Evolutionary conservation across 345 rosid species (phyloP).

Genomic region (Durio zibethinus): DNA sequence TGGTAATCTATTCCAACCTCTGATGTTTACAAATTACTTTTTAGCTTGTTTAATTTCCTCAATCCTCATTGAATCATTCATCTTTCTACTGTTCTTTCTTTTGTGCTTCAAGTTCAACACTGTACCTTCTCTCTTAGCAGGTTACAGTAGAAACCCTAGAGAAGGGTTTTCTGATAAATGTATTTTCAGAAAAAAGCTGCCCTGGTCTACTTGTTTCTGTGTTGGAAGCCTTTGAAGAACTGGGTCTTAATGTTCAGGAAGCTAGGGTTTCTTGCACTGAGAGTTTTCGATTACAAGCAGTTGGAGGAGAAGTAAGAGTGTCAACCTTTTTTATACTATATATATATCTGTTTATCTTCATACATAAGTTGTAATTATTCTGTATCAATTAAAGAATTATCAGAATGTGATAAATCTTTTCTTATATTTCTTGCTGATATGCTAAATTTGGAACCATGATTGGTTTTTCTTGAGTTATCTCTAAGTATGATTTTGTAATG

Average conservation of each 20-base stretch:
- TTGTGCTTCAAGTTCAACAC: no score
- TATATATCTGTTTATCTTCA: no score
- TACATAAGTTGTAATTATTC: neutral
- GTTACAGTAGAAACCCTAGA: constrained; percentile 81
- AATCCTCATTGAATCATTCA: neutral
- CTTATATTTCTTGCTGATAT: neutral
- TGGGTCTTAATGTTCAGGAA: constrained; percentile 71
- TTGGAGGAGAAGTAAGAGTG: constrained; percentile 63
- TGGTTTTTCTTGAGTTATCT: neutral
- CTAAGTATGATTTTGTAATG: neutral
- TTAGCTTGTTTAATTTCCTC: neutral
- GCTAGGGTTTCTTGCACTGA: constrained; percentile 96
- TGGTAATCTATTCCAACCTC: constrained; percentile 24
- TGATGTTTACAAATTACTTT: neutral
- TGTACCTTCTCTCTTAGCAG: constrained; percentile 33
- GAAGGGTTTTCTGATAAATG: constrained; percentile 69
- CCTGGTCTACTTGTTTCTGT: constrained; percentile 76
- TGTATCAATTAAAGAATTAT: no score
- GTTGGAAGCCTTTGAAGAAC: constrained; percentile 79
- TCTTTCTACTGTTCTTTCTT: no score
- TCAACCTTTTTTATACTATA: neutral
- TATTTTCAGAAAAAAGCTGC: constrained; percentile 55
- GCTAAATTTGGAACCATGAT: neutral
- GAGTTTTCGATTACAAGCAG: constrained; percentile 62
- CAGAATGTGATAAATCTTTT: neutral